Evolutionary conservation across 192 early-diverging fungal genomes (phyloP).

Genomic region (Entomortierella parvispora): DNA sequence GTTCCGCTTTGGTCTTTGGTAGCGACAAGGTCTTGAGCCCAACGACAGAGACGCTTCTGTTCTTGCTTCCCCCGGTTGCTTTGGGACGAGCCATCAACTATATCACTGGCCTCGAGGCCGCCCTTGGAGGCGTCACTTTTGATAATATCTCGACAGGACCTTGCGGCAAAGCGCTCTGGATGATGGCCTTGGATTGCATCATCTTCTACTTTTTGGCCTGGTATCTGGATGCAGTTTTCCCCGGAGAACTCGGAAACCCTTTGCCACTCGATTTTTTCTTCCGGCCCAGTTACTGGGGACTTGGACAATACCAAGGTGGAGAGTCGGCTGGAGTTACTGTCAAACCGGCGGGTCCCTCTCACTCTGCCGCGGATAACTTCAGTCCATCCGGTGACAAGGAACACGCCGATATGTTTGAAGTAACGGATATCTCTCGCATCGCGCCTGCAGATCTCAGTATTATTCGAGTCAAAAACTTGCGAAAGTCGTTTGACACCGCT

Average conservation of each 20-base stretch:
- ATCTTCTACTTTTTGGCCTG: conserved; percentile 57
- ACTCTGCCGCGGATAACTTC: background rate
- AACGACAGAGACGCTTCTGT: conserved; percentile 35
- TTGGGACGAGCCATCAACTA: conserved; percentile 50
- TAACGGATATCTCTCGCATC: conserved; percentile 25
- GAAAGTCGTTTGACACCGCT: conserved; percentile 18
- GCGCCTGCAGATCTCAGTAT: conserved; percentile 37
- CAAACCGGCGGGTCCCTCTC: too few species aligned
- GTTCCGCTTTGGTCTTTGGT: conserved; percentile 38
- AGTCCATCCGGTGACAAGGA: background rate
- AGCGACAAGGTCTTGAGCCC: background rate
- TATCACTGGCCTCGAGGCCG: conserved; percentile 41
- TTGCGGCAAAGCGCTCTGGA: conserved; percentile 35
- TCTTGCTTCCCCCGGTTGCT: conserved; percentile 42
- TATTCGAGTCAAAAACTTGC: conserved; percentile 30
- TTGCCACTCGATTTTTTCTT: conserved; percentile 54
- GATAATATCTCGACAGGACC: conserved; percentile 29
- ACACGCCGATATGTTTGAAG: conserved; percentile 51
- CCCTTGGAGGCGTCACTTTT: conserved; percentile 41
- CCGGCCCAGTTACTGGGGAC: conserved; percentile 52
- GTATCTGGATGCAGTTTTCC: conserved; percentile 60
- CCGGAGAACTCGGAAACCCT: conserved; percentile 44
- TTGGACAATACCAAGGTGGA: conserved; percentile 26
- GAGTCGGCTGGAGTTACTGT: too few species aligned
- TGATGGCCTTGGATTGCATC: conserved; percentile 47